A percentile compares a stretch with the other conserved stretches of the same genome.
phyloP scores from a whole-genome alignment of 164 flowering plant species.

The Macadamia tetraphylla region DNA sequence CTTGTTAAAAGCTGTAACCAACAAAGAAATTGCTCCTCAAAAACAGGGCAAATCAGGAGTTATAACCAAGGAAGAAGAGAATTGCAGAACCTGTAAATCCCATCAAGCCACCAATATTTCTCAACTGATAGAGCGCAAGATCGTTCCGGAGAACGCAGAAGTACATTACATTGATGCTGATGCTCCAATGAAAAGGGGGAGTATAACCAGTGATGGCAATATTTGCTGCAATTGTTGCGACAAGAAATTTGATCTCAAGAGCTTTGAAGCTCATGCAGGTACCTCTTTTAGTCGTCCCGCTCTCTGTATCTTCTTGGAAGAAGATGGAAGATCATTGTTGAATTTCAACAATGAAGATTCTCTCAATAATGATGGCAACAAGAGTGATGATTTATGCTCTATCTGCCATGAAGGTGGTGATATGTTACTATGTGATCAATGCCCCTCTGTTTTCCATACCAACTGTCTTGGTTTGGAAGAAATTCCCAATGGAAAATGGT shows the following conservation, averaged over 20 bases:
- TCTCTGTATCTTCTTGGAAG: slow-evolving; percentile 49
- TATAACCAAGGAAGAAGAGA: too few relatives aligned
- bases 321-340: slow-evolving; percentile 77
- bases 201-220: slow-evolving; percentile 53
- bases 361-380: background rate
- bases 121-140: too few relatives aligned
- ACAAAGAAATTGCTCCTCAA: too few relatives aligned
- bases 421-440: slow-evolving; percentile 65
- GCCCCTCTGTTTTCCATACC: slow-evolving; percentile 71
- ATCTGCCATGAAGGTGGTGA: slow-evolving; percentile 74
- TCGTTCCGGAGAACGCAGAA: too few relatives aligned
- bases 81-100: too few relatives aligned
- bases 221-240: slow-evolving; percentile 80
- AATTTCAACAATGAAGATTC: slow-evolving; percentile 15
- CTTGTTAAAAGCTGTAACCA: too few relatives aligned
- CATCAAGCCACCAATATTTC: too few relatives aligned
- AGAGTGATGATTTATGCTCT: slow-evolving; percentile 59
- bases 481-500: slow-evolving; percentile 62
- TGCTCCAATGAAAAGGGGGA: slow-evolving; percentile 34
- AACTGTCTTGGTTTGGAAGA: slow-evolving; percentile 49
- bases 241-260: slow-evolving; percentile 34
- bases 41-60: too few relatives aligned
- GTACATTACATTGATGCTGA: too few relatives aligned
- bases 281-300: slow-evolving; percentile 39
- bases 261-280: slow-evolving; percentile 74